These are phyloP conservation scores for Mycosarcoma mackinlayi DNA, from an alignment of 1,284 basidiomycete species.

Conservation along the genomic window DNA sequence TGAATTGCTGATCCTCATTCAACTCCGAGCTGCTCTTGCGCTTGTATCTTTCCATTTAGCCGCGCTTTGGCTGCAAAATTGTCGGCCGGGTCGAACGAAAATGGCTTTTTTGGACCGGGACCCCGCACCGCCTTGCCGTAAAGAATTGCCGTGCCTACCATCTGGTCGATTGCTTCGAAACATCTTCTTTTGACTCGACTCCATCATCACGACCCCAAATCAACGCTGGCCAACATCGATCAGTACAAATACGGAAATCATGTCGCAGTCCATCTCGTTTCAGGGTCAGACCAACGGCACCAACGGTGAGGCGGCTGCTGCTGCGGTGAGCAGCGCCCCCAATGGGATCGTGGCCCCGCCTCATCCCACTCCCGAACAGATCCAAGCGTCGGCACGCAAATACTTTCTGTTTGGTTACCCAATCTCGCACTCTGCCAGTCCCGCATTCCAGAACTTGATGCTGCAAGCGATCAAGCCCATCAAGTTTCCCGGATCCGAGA, in stretches of 20 bases:
- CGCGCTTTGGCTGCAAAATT: too few species aligned
- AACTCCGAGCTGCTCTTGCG: too few species aligned
- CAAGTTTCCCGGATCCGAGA: constrained; percentile 16
- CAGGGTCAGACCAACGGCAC: constrained; percentile 3
- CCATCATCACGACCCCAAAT: background rate
- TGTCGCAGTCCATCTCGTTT: constrained; percentile 25
- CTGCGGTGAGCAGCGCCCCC: too few species aligned
- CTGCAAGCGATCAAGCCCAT: constrained; percentile 40
- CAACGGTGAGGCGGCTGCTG: background rate
- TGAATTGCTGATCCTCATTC: too few species aligned
- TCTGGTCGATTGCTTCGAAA: constrained; percentile 6
- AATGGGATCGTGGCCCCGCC: constrained; percentile 25
- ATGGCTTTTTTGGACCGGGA: too few species aligned
- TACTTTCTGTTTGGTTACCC: constrained; percentile 55
- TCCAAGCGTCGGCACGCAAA: constrained; percentile 31
- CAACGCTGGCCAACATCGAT: background rate
- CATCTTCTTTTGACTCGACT: background rate
- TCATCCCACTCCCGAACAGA: constrained; percentile 47
- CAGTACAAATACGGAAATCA: background rate
- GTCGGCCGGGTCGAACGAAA: background rate
- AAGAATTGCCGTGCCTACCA: too few species aligned
- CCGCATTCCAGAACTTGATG: constrained; percentile 54
- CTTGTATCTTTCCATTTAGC: too few species aligned
- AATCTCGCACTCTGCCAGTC: constrained; percentile 55
- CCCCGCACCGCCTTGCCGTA: too few species aligned